These are phyloP conservation scores for Gleditsia sinensis DNA, from an alignment of 306 rosid genomes.

Conservation along the genomic window DNA sequence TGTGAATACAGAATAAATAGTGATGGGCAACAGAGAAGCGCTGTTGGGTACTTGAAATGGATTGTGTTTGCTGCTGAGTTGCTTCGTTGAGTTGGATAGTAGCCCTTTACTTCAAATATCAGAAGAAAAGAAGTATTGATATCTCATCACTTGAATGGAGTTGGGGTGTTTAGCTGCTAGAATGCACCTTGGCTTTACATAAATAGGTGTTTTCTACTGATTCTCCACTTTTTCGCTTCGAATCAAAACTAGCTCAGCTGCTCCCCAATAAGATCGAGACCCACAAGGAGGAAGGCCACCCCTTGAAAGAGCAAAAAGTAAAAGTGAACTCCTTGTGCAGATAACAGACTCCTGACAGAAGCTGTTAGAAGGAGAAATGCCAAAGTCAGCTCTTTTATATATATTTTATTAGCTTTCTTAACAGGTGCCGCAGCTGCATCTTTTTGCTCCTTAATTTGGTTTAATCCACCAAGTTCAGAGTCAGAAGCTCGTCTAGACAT, in stretches of 20 bases:
- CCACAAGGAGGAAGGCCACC: conserved; percentile 88
- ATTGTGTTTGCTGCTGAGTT: conserved; percentile 28
- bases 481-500: conserved; percentile 75
- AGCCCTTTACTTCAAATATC: conserved; percentile 38
- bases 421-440: conserved; percentile 48
- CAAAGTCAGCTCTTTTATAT: conserved; percentile 78
- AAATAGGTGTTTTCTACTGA: conserved; percentile 18
- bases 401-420: conserved; percentile 77
- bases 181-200: conserved; percentile 13
- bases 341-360: conserved; percentile 77
- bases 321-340: conserved; percentile 96
- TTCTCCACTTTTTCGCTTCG: conserved; percentile 18
- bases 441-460: conserved; percentile 53
- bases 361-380: conserved; percentile 92
- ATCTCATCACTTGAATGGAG: conserved; percentile 30
- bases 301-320: conserved; percentile 98
- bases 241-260: conserved; percentile 69
- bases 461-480: conserved; percentile 64
- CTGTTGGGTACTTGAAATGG: conserved; percentile 30
- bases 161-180: conserved; percentile 33
- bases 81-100: conserved; percentile 22
- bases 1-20: conserved; percentile 37
- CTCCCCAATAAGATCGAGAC: conserved; percentile 95
- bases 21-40: conserved; percentile 33
- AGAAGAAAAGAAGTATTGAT: conserved; percentile 4